Conservation (phyloP, 139 green algal species). For the Protoeuglena noctilucae region DNA sequence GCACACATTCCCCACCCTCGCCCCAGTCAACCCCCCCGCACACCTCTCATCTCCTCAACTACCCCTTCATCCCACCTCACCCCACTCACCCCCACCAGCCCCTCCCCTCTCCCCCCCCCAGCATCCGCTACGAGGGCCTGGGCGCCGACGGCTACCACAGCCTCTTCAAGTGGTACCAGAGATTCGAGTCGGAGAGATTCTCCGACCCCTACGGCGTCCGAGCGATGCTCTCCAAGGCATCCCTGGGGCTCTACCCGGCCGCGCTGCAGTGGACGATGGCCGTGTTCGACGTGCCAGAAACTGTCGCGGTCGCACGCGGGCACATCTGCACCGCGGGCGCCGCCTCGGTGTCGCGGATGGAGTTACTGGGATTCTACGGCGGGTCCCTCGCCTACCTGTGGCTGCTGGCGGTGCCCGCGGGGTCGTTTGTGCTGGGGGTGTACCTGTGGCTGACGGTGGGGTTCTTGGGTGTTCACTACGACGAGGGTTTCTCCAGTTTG, state of each 20-base stretch:
- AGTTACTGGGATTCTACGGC: constrained; percentile 54
- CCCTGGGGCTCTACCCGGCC: constrained; percentile 49
- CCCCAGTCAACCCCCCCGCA: too few species aligned
- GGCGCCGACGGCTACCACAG: constrained; percentile 48
- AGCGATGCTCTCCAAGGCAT: constrained; percentile 23
- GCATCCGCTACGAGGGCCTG: constrained; percentile 35
- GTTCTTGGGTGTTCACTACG: constrained; percentile 63
- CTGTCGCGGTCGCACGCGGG: constrained; percentile 48
- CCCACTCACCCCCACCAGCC: too few species aligned
- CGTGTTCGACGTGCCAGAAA: constrained; percentile 63
- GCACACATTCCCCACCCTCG: too few species aligned
- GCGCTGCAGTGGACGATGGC: constrained; percentile 37
- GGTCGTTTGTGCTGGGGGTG: constrained; percentile 54
- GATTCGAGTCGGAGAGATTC: constrained; percentile 57
- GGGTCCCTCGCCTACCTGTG: constrained; percentile 78
- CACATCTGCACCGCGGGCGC: constrained; percentile 34
- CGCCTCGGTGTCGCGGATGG: constrained; percentile 11
- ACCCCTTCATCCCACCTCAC: too few species aligned
- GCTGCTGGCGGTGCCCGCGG: constrained; percentile 64
- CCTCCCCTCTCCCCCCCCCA: background rate
- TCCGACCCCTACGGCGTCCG: constrained; percentile 61
- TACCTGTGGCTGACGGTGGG: constrained; percentile 67
- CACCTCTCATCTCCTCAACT: too few species aligned
- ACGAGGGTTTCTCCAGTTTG: constrained; percentile 64
- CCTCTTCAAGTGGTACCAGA: constrained; percentile 58